Conservation (phyloP, 495 filamentous ascomycete species). For the Chaetomium tenue region DNA sequence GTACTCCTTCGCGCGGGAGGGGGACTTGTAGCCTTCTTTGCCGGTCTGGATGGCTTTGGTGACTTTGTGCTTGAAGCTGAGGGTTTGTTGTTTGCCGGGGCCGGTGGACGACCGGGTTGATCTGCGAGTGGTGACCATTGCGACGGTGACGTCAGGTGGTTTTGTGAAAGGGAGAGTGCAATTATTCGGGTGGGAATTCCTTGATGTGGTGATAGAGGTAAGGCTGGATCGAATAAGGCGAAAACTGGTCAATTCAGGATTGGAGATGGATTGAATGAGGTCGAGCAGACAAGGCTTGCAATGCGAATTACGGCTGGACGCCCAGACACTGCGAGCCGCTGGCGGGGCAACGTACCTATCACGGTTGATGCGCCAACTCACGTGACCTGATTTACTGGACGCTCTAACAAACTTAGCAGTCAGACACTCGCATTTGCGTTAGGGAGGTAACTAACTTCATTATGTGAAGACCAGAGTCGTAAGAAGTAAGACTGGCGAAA, state of each 20-base stretch:
- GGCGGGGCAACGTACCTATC: conserved; percentile 34
- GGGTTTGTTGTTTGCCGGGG: conserved; percentile 61
- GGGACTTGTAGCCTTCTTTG: conserved; percentile 50
- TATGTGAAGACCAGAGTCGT: too few species aligned
- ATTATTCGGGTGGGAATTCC: background rate
- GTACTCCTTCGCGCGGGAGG: conserved; percentile 24
- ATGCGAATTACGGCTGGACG: background rate
- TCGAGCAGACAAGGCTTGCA: background rate
- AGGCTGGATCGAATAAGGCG: background rate
- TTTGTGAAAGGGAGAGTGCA: too few species aligned
- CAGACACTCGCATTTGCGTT: too few species aligned
- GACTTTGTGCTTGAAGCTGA: conserved; percentile 73
- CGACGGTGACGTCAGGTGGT: conserved; percentile 32
- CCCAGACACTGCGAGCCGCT: conserved; percentile 19
- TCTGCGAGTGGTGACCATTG: conserved; percentile 71
- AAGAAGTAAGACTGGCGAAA: too few species aligned
- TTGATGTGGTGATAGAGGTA: background rate
- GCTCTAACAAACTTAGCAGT: too few species aligned
- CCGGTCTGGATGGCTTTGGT: conserved; percentile 66
- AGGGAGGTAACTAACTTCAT: too few species aligned
- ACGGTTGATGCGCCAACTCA: conserved; percentile 33
- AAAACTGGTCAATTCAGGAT: background rate
- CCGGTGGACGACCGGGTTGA: conserved; percentile 45
- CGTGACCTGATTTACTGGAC: conserved; percentile 8
- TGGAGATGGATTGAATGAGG: background rate